A percentile compares a stretch with the other conserved stretches of the same genome.
These are phyloP conservation scores for Xylaria polymorpha DNA, from an alignment of 2,329 filamentous ascomycete species.

Conservation along the genomic window DNA sequence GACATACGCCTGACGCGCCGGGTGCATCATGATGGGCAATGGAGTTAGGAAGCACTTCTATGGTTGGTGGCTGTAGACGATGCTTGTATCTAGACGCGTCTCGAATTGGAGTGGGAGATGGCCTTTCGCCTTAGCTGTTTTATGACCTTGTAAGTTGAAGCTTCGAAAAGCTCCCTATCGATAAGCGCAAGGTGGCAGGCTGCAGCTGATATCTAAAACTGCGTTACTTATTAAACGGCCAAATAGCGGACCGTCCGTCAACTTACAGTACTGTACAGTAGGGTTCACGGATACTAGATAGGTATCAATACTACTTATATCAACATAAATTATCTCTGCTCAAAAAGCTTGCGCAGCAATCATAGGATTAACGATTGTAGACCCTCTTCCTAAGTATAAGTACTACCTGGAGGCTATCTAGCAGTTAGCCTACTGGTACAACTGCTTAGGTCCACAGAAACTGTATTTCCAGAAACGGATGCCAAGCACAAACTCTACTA, in stretches of 20 bases:
- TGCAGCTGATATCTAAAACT: no score
- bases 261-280: no score
- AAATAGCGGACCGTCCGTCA: no score
- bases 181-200: conserved; percentile 26
- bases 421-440: no score
- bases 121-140: neutral
- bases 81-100: neutral
- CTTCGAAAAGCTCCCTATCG: conserved; percentile 37
- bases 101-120: neutral
- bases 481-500: neutral
- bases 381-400: no score
- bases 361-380: no score
- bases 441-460: neutral
- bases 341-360: no score
- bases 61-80: neutral
- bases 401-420: no score
- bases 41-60: neutral
- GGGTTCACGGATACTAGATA: no score
- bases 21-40: conserved; percentile 75
- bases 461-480: neutral
- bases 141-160: conserved; percentile 18
- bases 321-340: no score
- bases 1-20: conserved; percentile 90
- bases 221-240: no score
- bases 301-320: no score